Conservation (phyloP, 495 filamentous ascomycete genomes). For the Physcia stellaris region DNA sequence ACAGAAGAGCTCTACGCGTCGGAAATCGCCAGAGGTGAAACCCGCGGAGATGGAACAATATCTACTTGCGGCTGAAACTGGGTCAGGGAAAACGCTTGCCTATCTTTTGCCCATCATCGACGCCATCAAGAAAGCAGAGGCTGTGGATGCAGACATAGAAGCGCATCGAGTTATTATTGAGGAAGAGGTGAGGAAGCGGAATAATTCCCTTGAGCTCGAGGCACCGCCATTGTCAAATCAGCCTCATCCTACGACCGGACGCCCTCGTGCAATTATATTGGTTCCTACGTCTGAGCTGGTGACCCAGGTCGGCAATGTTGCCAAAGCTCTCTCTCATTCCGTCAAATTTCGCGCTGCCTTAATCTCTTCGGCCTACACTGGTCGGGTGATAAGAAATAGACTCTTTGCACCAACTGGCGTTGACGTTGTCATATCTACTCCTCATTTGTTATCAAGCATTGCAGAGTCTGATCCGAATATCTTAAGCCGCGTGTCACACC, state of each 20-base stretch:
- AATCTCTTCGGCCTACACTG: conserved; percentile 61
- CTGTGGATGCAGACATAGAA: conserved; percentile 39
- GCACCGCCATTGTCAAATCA: conserved; percentile 44
- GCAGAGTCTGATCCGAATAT: conserved; percentile 78
- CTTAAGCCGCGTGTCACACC: conserved; percentile 70
- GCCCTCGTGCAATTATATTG: conserved; percentile 73
- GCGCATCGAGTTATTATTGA: conserved; percentile 33
- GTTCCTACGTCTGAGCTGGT: conserved; percentile 93
- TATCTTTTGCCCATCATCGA: conserved; percentile 76
- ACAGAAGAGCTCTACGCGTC: conserved; percentile 17
- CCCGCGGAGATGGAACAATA: conserved; percentile 43
- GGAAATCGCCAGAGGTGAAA: conserved; percentile 14
- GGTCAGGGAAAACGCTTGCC: conserved; percentile 90
- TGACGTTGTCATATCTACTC: conserved; percentile 77
- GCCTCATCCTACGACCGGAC: conserved; percentile 54
- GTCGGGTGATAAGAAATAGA: conserved; percentile 70
- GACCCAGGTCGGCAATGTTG: conserved; percentile 63
- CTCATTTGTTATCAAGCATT: conserved; percentile 75
- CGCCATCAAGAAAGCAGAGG: conserved; percentile 67
- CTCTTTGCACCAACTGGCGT: conserved; percentile 71
- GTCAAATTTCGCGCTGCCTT: conserved; percentile 69
- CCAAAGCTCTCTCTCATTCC: conserved; percentile 68
- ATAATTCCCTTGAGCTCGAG: conserved; percentile 35
- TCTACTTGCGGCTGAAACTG: conserved; percentile 88
- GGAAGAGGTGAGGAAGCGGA: conserved; percentile 34